Evolutionary conservation across 1,284 basidiomycete species (phyloP), one percentile per base, ranked within the genome.

Genomic region (Boletus mariae): DNA sequence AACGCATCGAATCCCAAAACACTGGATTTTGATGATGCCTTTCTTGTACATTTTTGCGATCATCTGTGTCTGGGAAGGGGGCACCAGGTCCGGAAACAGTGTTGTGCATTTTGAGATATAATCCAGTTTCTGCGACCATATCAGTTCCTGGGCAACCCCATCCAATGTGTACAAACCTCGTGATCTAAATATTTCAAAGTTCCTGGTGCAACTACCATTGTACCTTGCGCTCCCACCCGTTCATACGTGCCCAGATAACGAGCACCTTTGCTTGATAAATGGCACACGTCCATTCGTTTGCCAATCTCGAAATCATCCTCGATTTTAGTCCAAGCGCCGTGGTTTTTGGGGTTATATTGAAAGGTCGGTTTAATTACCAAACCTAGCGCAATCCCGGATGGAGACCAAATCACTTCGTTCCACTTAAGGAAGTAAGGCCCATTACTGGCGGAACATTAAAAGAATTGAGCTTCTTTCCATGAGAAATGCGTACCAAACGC

Each of bases 161-260:
- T 42, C 10, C 40, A 41, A 50, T 40, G 12, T 13, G 41, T 17
- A 41, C 52, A 13, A 29, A 63, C 63, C 25, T 45, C 5, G 12
- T 6, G 20, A 31, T 42, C 42, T 8, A 70, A 37, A 43, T 52
- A 13, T 47, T 50, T 35, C 37, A 61, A 49, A 8, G 51, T 17
- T 29, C 55, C 48, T 12, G 52, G 9, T 31, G 61, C 51, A 35
- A 70, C 47, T 32, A 48, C 15, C 66, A 50, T 55, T 15, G 23
- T 40, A 20, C 23, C 28, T 42, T 51, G 44, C 6, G 50, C 50
- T 45, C 52, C 55, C 32, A 53, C 47, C 37, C 62, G 46, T 53
- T 70, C 65, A 43, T 70, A 69, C 38, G 62, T 69, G 5, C 66
- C 64, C 12, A 70, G 35, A 44, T 66, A 66, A 28, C 54, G 47